Evolutionary conservation across 768 basidiomycete species (phyloP).

Genomic region (Suillus americanus): DNA sequence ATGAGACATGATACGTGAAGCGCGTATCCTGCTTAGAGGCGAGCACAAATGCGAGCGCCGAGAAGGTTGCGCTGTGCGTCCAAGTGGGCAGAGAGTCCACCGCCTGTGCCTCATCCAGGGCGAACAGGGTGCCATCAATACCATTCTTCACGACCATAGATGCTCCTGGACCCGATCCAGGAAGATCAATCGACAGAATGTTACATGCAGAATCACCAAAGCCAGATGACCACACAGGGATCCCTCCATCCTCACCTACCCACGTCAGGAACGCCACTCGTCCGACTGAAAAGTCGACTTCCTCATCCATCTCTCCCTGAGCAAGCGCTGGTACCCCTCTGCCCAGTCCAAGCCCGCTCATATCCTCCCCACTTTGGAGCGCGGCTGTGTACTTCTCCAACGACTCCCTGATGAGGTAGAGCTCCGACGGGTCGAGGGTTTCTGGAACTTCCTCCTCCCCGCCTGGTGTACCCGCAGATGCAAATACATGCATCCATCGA

Average conservation of each 20-base stretch:
- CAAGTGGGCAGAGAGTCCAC: conserved; percentile 41
- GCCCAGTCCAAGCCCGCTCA: conserved; percentile 63
- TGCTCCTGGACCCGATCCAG: conserved; percentile 40
- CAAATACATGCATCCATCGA: conserved; percentile 87
- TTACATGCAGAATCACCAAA: conserved; percentile 39
- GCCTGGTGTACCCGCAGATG: conserved; percentile 39
- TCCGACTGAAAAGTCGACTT: conserved; percentile 78
- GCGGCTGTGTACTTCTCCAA: conserved; percentile 85
- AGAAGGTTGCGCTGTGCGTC: conserved; percentile 81
- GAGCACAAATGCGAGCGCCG: conserved; percentile 90
- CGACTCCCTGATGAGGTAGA: conserved; percentile 74
- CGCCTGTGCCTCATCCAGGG: conserved; percentile 36
- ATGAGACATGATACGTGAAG: conserved; percentile 74
- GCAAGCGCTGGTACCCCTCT: conserved; percentile 75
- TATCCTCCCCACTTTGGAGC: conserved; percentile 56
- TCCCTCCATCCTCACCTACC: conserved; percentile 52
- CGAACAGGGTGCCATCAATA: conserved; percentile 70
- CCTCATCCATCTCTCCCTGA: conserved; percentile 89
- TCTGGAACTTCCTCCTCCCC: conserved; percentile 77
- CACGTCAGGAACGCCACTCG: conserved; percentile 63
- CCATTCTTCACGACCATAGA: conserved; percentile 67
- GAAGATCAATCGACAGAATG: conserved; percentile 72
- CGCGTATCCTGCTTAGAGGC: conserved; percentile 90
- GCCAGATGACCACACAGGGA: conserved; percentile 42
- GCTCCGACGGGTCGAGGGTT: conserved; percentile 82